Base-by-base conservation (phyloP, 306 rosid genomes). In the Inga leiocalycina region DNA sequence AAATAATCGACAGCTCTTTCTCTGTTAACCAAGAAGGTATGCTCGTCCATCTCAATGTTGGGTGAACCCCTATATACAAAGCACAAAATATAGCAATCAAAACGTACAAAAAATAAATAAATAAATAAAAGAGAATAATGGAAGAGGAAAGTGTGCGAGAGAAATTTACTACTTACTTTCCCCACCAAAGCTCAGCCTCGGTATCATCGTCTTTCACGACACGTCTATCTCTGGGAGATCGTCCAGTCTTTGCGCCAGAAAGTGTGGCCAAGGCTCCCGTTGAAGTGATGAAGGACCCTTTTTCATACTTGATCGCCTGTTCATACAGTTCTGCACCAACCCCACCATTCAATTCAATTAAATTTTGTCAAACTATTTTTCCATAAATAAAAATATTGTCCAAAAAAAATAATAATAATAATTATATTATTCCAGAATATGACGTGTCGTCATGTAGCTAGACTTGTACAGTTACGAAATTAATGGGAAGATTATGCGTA, bases 231-330 rank as follows among this genome's bases (percentile, higher is more conserved):
- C 96, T 92, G 0, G 99, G 99, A 41, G 97, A 87, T 12, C 99
- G 96, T 49, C 99, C 99, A 0, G 99, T 95, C 87, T 95, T 95
- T 3, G 99, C 99, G 1, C 99, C 99, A 1, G 99, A 95, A 41
- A 95, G 93, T 4, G 99, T 95, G 44, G 94, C 98, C 90, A 95
- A 76, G 2, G 99, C 99, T 17, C 99, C 99, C 0, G 88, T 80
- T 3, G 91, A 83, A 48, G 98, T 90, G 69, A 95, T 67, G 78
- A 92, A 95, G 0, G 99, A 90, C 39, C 99, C 98, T 82, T 93
- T 95, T 88, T 95, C 99, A 67, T 87, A 88, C 91, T 85, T 95
- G 0, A 95, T 91, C 32, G 99, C 96, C 32, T 95, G 99, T 82
- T 95, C 99, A 41, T 87, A 87, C 24, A 87, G 78, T 30, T 87